Conservation (phyloP, 169 alveolate genomes). For the Pseudocohnilembus persalinus region DNA sequence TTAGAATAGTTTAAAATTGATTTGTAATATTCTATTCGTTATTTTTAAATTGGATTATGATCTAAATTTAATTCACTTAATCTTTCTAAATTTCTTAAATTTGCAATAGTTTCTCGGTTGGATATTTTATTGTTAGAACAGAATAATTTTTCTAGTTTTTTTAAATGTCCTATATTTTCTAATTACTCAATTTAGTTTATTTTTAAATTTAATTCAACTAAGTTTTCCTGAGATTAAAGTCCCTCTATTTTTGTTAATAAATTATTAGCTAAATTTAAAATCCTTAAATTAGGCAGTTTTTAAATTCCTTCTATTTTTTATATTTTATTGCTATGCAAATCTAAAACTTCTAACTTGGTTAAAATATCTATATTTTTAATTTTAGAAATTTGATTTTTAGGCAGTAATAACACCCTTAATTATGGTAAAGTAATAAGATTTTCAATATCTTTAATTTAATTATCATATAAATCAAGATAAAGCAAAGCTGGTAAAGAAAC, state of each 20-base stretch:
- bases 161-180: slow-evolving; percentile 57
- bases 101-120: slow-evolving; percentile 49
- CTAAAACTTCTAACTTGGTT: slow-evolving; percentile 84
- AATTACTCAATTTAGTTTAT: slow-evolving; percentile 72
- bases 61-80: slow-evolving; percentile 58
- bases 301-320: slow-evolving; percentile 78
- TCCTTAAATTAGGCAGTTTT: slow-evolving; percentile 67
- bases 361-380: slow-evolving; percentile 70
- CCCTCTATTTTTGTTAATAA: slow-evolving; percentile 68
- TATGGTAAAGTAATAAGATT: slow-evolving; percentile 77
- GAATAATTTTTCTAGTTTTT: slow-evolving; percentile 67
- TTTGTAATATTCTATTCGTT: slow-evolving; percentile 15
- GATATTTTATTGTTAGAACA: slow-evolving; percentile 75
- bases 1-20: slow-evolving; percentile 4
- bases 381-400: slow-evolving; percentile 76
- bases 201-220: slow-evolving; percentile 78
- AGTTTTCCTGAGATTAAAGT: slow-evolving; percentile 55
- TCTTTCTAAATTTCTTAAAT: slow-evolving; percentile 43
- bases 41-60: slow-evolving; percentile 31
- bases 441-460: slow-evolving; percentile 79
- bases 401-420: slow-evolving; percentile 76
- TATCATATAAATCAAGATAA: slow-evolving; percentile 80
- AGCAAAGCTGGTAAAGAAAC: slow-evolving; percentile 77
- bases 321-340: slow-evolving; percentile 79
- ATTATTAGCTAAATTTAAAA: slow-evolving; percentile 81